These are phyloP conservation scores for Neoboletus subvelutipes DNA, from an alignment of 768 basidiomycete species.

Conservation along the genomic window DNA sequence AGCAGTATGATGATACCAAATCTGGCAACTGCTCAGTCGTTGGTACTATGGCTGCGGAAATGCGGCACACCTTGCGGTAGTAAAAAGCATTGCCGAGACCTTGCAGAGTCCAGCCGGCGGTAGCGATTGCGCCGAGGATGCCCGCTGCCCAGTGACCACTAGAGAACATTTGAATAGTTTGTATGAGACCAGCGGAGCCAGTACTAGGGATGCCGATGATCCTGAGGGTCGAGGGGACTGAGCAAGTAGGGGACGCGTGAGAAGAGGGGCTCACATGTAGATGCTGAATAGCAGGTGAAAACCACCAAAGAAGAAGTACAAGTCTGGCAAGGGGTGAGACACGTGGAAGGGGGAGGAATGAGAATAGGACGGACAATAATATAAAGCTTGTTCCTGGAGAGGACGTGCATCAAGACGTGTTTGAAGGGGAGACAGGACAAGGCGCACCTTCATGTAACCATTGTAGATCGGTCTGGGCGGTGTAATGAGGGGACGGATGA, in stretches of 20 bases:
- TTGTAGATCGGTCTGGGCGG: conserved; percentile 85
- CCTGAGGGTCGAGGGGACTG: conserved; percentile 46
- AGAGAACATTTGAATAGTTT: conserved; percentile 81
- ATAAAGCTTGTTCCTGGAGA: conserved; percentile 83
- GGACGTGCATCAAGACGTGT: conserved; percentile 14
- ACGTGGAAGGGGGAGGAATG: conserved; percentile 3
- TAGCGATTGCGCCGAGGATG: conserved; percentile 76
- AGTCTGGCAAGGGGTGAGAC: conserved; percentile 50
- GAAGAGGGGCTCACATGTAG: conserved; percentile 67
- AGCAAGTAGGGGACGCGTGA: conserved; percentile 10
- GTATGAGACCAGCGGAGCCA: conserved; percentile 93
- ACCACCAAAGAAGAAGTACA: conserved; percentile 96
- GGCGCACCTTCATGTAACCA: conserved; percentile 88
- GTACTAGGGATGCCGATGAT: conserved; percentile 95
- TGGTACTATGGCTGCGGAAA: conserved; percentile 12
- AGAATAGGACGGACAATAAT: conserved; percentile 70
- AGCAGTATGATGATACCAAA: conserved; percentile 74
- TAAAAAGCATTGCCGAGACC: conserved; percentile 79
- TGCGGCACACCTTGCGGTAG: conserved; percentile 63
- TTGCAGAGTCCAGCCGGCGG: conserved; percentile 86
- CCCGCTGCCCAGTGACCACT: conserved; percentile 74
- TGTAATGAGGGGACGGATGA: conserved; percentile 11
- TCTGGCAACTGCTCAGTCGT: conserved; percentile 41
- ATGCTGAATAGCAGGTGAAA: conserved; percentile 92
- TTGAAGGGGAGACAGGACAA: conserved; percentile 23